phyloP scores from a whole-genome alignment of 192 early-diverging fungal genomes.

The Gonapodya prolifera region DNA sequence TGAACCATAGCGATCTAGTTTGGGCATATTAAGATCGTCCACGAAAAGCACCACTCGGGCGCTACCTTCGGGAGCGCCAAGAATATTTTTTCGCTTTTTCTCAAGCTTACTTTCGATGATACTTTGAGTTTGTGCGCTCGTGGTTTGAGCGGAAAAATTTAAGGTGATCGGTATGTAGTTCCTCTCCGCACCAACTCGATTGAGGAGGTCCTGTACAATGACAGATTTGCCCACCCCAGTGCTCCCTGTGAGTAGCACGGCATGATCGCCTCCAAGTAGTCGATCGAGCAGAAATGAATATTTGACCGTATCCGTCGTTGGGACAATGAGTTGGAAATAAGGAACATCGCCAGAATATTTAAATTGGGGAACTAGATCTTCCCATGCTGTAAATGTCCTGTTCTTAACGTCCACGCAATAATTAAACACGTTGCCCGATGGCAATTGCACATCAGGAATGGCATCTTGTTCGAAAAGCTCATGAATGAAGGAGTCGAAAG shows the following conservation, averaged over 20 bases:
- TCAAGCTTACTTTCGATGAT: constrained; percentile 50
- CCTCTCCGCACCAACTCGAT: constrained; percentile 31
- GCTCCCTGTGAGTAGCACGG: constrained; percentile 43
- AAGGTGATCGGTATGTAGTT: constrained; percentile 45
- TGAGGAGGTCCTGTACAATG: constrained; percentile 47
- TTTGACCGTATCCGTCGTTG: constrained; percentile 47
- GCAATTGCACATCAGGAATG: constrained; percentile 32
- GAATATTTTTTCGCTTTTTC: constrained; percentile 50
- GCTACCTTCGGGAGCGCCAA: constrained; percentile 46
- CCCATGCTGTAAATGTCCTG: constrained; percentile 46
- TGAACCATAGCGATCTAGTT: constrained; percentile 54
- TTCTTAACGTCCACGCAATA: constrained; percentile 43
- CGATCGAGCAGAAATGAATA: constrained; percentile 40
- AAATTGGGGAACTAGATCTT: constrained; percentile 37
- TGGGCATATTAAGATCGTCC: constrained; percentile 57
- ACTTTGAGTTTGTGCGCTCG: constrained; percentile 37
- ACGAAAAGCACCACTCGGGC: constrained; percentile 49
- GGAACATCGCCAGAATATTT: constrained; percentile 41
- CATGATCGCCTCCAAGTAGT: constrained; percentile 41
- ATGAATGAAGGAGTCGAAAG: constrained; percentile 40
- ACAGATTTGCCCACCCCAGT: constrained; percentile 54
- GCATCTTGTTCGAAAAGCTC: constrained; percentile 36
- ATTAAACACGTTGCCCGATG: constrained; percentile 47
- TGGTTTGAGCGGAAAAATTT: constrained; percentile 53
- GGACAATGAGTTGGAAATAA: constrained; percentile 38